These are phyloP conservation scores for Lichtheimia ramosa DNA, from an alignment of 371 early-diverging fungal species.

Conservation along the genomic window DNA sequence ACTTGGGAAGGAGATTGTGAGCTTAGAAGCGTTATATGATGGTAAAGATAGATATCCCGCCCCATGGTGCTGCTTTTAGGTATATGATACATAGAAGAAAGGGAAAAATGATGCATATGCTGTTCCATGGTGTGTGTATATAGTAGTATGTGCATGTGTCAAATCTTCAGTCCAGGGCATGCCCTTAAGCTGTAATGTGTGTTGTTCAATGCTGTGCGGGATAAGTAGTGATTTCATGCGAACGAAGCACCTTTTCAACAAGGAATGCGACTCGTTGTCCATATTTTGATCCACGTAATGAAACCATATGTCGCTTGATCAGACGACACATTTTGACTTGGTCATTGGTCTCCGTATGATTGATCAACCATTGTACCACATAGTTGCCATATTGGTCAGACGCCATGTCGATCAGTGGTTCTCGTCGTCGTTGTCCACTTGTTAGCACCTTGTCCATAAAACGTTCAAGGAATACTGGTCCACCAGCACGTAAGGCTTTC, in stretches of 20 bases:
- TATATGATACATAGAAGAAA: too few relatives aligned
- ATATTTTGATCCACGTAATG: constrained; percentile 73
- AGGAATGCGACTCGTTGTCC: constrained; percentile 80
- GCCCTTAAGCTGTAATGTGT: too few relatives aligned
- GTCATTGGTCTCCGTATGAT: constrained; percentile 60
- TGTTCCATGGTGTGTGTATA: too few relatives aligned
- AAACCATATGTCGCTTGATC: constrained; percentile 69
- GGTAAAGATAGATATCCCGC: too few relatives aligned
- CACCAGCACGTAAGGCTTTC: constrained; percentile 67
- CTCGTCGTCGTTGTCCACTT: constrained; percentile 18
- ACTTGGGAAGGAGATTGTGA: too few relatives aligned
- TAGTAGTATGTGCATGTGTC: too few relatives aligned
- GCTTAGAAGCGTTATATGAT: too few relatives aligned
- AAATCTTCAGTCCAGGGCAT: too few relatives aligned
- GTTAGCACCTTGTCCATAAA: constrained; percentile 30
- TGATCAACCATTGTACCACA: constrained; percentile 75
- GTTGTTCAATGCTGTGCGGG: constrained; percentile 8
- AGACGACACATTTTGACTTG: constrained; percentile 62
- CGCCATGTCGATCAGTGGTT: constrained; percentile 57
- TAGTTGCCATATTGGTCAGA: constrained; percentile 90
- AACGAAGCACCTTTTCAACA: constrained; percentile 55
- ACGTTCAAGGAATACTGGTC: constrained; percentile 22
- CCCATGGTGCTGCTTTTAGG: too few relatives aligned
- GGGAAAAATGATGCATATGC: too few relatives aligned
- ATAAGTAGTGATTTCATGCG: constrained; percentile 31